Base-by-base conservation (phyloP, 352 stramenopile species). In the Phytophthora hybrid region DNA sequence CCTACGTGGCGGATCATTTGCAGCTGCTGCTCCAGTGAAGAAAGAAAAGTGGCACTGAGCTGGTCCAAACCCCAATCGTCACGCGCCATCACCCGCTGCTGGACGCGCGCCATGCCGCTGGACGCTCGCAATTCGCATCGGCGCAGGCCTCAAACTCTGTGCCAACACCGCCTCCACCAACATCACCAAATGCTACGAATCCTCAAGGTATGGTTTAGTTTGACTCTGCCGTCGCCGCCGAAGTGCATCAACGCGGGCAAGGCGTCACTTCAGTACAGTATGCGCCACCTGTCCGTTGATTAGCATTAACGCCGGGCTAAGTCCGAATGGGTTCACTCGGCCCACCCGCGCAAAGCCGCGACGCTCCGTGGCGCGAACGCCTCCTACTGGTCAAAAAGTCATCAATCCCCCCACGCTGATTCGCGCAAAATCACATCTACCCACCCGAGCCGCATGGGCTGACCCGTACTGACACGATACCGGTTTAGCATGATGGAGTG, bases 311-410 rank as follows among this genome's bases (percentile, higher is more conserved):
- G 41, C 47, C 49, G 41, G 65, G 9, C 66, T 68, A 75, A 75
- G n/a, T 78, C 13, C 66, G 62, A 66, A 73, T 78, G 71, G 71
- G 58, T 76, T 73, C 66, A 67, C 39, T 67, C 13, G 59, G 63
- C 67, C 68, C 73, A 46, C 46, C 31, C 39, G 53, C 19, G 39
- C 71, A 77, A 44, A 67, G 32, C 39, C 53, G n/a, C 34, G 9
- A 1, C 59, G 37, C 2, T 4, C 51, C 26, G 52, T 63, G 46
- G 49, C 34, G 34, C 29, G 58, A 64, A 63, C 23, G 2, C 14
- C n/a, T 5, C 14, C 29, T 2, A 78, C 56, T 80, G 59, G 73
- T 44, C 16, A 3, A 77, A 77, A 77, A 34, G 23, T 4, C 2
- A 0, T 0, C 34, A 19, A 16, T 16, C 23, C n/a, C 39, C 9